Base-by-base conservation (phyloP, 176 grass and related monocot genomes). In the Metroxylon sagu region DNA sequence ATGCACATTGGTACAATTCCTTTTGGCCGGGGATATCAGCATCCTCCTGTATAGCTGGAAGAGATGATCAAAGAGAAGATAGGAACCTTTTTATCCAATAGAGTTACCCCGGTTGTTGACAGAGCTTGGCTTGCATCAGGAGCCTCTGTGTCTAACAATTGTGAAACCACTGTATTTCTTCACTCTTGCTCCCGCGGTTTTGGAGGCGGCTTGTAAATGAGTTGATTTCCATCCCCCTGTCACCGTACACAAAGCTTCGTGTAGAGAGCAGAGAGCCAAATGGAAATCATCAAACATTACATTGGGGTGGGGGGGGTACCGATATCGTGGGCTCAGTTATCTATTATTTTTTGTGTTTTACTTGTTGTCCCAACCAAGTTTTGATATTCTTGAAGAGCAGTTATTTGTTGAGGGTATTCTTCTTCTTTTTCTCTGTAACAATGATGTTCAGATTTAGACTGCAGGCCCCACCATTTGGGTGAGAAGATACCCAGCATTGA, bases 41-140 rank as follows among this genome's bases (percentile, higher is more conserved):
- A 19, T 53, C 60, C 60, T 49, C 25, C 39, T 73, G 62, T 59
- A 76, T 67, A 80, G 69, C 62, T 25, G 35, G 59, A 28, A 60
- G 66, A 54, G 25, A 50, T 54, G 52, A 60, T 69, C 64, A 63
- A 69, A 26, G 26, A 54, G 59, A 69, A 26, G 26, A 54, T 53
- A 56, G 60, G 48, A 29, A 18, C 63, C 73, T 43, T 43, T 43
- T 43, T 10, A 43, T 43, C 35, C 35, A 14, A 43, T 3, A 43
- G 35, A 43, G 35, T 43, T 43, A 14, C 10, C 35, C 12, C 21
- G 53, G 21, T 21, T 10, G 21, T n/a, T 16, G 5, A 26, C 61
- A 26, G 18, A 19, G 3, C 19, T 35, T 39, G 14, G 14, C 26
- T 48, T 21, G 59, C n/a, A 14, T 35, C 12, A 16, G 28, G 14